A percentile compares a stretch with the other conserved stretches of the same genome.
phyloP scores from a whole-genome alignment of 179 eudicot species.

The Silene coronaria region DNA sequence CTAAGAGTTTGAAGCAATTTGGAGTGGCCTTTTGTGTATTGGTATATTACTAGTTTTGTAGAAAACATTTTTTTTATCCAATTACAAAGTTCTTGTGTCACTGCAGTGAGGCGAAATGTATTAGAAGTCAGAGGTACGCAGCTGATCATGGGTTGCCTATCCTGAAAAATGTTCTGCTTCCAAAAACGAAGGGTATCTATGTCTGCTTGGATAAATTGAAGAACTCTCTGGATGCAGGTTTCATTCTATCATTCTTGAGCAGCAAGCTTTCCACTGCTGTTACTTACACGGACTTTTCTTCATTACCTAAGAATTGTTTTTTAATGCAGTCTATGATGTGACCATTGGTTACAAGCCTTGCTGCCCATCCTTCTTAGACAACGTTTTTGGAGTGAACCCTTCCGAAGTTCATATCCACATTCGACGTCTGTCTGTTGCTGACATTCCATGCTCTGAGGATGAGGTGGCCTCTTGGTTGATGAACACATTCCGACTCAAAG shows the following conservation, averaged over 20 bases:
- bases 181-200: conserved; percentile 68
- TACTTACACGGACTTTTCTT: not conserved
- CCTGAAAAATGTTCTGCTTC: conserved; percentile 71
- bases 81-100: conserved; percentile 3
- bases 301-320: conserved; percentile 8
- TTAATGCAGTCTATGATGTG: conserved; percentile 66
- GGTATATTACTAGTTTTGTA: not conserved
- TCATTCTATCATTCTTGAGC: conserved; percentile 11
- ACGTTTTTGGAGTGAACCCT: conserved; percentile 74
- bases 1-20: not conserved
- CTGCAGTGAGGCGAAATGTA: conserved; percentile 63
- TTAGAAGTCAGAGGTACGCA: conserved; percentile 61
- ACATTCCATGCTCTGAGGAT: conserved; percentile 55
- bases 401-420: conserved; percentile 86
- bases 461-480: conserved; percentile 54
- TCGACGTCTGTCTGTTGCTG: conserved; percentile 41
- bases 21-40: not conserved
- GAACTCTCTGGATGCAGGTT: conserved; percentile 78
- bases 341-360: conserved; percentile 78
- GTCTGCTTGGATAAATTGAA: conserved; percentile 62
- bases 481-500: conserved; percentile 51
- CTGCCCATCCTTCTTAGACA: conserved; percentile 77
- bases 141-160: conserved; percentile 63
- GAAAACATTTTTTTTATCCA: not conserved
- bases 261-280: not conserved